phyloP scores from a whole-genome alignment of 2,329 filamentous ascomycete species.

The Fusarium albidum region DNA sequence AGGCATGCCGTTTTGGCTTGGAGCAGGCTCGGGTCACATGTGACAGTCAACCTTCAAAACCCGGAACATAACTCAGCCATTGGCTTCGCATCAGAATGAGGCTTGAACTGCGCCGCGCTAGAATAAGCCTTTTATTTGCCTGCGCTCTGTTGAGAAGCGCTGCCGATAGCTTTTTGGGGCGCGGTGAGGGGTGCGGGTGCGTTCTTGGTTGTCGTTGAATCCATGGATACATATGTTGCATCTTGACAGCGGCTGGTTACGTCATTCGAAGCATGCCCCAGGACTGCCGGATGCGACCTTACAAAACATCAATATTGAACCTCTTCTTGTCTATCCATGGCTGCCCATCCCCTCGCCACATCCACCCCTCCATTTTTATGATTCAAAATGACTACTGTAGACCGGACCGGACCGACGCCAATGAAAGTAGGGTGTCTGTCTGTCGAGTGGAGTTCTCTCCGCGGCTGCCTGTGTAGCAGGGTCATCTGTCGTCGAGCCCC shows the following conservation, averaged over 20 bases:
- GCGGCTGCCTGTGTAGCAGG: conserved; percentile 20
- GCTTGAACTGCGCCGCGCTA: conserved; percentile 8
- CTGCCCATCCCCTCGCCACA: neutral
- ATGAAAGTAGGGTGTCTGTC: conserved; percentile 28
- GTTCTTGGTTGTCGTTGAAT: too few species aligned
- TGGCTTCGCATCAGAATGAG: conserved; percentile 12
- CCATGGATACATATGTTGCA: too few species aligned
- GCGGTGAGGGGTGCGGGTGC: too few species aligned
- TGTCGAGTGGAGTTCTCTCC: conserved; percentile 40
- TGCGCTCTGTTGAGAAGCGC: too few species aligned
- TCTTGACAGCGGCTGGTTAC: too few species aligned
- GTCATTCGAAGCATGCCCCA: too few species aligned
- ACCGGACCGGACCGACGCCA: conserved; percentile 37
- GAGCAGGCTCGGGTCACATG: conserved; percentile 28
- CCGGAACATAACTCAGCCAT: conserved; percentile 18
- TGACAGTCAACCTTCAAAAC: conserved; percentile 27
- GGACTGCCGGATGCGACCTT: too few species aligned
- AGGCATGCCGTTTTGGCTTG: conserved; percentile 16
- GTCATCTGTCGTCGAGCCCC: conserved; percentile 33
- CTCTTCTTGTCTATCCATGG: conserved; percentile 30
- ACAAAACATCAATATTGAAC: conserved; percentile 1
- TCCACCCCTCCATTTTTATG: conserved; percentile 20
- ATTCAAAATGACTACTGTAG: conserved; percentile 23
- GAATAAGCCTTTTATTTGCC: neutral
- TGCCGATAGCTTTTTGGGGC: too few species aligned